These are phyloP conservation scores for Umbelopsis ramanniana DNA, from an alignment of 192 early-diverging fungal species.

Conservation along the genomic window DNA sequence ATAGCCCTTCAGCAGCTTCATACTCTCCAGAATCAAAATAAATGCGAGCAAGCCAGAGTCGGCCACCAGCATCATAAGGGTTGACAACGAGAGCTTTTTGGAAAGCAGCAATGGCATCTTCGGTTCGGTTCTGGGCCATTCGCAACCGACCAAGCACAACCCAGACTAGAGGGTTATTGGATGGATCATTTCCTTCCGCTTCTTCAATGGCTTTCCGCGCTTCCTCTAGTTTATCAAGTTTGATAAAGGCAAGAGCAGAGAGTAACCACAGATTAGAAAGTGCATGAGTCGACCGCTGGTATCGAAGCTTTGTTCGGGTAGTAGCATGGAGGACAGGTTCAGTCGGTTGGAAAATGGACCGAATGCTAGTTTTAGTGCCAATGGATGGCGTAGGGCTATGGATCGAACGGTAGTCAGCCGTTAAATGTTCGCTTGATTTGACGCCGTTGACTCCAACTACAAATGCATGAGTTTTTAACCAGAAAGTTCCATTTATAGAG, in stretches of 20 bases:
- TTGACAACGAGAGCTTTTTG: conserved; percentile 52
- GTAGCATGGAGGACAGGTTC: conserved; percentile 33
- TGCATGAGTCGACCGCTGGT: conserved; percentile 46
- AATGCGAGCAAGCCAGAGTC: conserved; percentile 49
- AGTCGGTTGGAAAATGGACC: conserved; percentile 43
- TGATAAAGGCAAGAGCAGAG: conserved; percentile 54
- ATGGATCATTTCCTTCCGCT: conserved; percentile 53
- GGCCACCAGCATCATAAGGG: conserved; percentile 44
- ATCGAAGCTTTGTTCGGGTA: conserved; percentile 41
- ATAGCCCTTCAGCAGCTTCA: conserved; percentile 58
- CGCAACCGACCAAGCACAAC: conserved; percentile 52
- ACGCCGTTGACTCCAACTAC: not conserved
- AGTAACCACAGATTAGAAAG: conserved; percentile 60
- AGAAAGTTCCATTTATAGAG: too few species aligned
- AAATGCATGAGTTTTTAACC: too few species aligned
- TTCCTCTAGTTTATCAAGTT: conserved; percentile 54
- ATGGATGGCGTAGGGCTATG: conserved; percentile 47
- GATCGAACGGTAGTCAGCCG: conserved; percentile 23
- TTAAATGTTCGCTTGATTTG: not conserved
- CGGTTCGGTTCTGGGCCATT: conserved; percentile 39
- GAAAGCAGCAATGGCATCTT: conserved; percentile 51
- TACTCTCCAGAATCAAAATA: conserved; percentile 47
- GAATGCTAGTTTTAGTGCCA: conserved; percentile 23
- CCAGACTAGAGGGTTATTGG: conserved; percentile 56
- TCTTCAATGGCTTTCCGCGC: conserved; percentile 59